Evolutionary conservation across 2,329 filamentous ascomycete genomes (phyloP), one percentile per base, ranked within the genome.

Genomic region (Aspergillus ruber): DNA sequence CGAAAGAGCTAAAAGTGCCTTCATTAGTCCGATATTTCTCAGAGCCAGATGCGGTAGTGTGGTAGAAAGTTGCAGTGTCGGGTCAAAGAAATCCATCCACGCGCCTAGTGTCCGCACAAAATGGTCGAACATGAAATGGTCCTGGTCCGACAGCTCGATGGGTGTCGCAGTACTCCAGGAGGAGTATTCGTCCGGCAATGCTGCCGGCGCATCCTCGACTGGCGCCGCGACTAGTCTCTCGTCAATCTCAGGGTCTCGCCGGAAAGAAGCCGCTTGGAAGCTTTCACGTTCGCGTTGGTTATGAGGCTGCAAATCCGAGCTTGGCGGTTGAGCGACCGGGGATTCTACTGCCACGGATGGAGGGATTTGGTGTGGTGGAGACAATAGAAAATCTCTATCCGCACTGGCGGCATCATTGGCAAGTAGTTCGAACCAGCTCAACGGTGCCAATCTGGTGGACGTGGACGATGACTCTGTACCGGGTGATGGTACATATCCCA

Each of bases 1-100:
- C 7, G 78, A 74, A 2, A 82, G 66, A 1, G 79, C 80, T 3
- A 82, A 65, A 5, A 82, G 69, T 13, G 79, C 78, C 52, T 79
- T 80, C 66, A 82, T 72, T 3, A 82, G 56, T 0, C 80, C 80
- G 21, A 74, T 65, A 53, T 83, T 82, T 23, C 73, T 70, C 48
- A 80, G 62, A 2, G 76, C 73, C 45, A 68, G 49, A 54, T 68
- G 62, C 13, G 65, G 68, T 5, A 72, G 63, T 21, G 63, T 54
- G 4, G 59, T 65, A 1, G 65, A 63, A 35, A 71, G 69, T 42
- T 73, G 68, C 46, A 60, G 63, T 4, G 62, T 53, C 1, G 71
- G 69, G 52, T 75, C 73, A 46, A 69, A 71, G 1, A 75, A 57
- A 50, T 76, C 73, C 29, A 75, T 57, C 57, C 71, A 71, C 0